Evolutionary conservation across 768 basidiomycete species (phyloP).

Genomic region (Gymnopilus junonius): DNA sequence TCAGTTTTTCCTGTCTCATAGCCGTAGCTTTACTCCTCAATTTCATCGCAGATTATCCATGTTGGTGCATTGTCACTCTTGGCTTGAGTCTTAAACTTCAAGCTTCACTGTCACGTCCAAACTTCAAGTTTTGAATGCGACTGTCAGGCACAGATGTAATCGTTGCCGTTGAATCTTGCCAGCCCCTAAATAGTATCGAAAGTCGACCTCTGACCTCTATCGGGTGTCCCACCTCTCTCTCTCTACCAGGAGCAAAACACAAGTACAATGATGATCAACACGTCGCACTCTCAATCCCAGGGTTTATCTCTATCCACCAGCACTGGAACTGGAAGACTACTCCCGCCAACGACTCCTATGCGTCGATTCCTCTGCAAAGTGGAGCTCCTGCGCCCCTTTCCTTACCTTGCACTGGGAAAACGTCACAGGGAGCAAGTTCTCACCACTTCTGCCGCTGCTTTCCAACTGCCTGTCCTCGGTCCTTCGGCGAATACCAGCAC

Average conservation of each 20-base stretch:
- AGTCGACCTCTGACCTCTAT: too few relatives aligned
- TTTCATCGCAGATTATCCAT: too few relatives aligned
- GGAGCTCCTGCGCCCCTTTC: slow-evolving; percentile 32
- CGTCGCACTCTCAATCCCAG: not conserved
- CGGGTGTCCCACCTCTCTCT: not conserved
- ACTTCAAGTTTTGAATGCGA: too few relatives aligned
- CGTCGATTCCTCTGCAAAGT: slow-evolving; percentile 47
- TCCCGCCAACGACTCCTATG: slow-evolving; percentile 34
- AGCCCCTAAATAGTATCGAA: not conserved
- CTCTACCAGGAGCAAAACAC: not conserved
- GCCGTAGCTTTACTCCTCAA: too few relatives aligned
- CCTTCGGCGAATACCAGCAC: not conserved
- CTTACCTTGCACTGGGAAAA: slow-evolving; percentile 31
- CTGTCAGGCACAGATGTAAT: not conserved
- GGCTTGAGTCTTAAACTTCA: too few relatives aligned
- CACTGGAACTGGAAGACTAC: not conserved
- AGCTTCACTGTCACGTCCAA: too few relatives aligned
- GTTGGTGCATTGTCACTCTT: too few relatives aligned
- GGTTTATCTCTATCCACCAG: not conserved
- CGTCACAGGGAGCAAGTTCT: slow-evolving; percentile 19
- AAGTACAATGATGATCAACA: not conserved
- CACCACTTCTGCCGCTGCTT: not conserved
- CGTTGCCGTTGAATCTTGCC: not conserved
- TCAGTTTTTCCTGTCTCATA: too few relatives aligned
- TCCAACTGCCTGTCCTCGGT: not conserved